Evolutionary conservation across 768 basidiomycete genomes (phyloP), one percentile per base, ranked within the genome.

Genomic region (button mushroom (Agaricus bisporus)): DNA sequence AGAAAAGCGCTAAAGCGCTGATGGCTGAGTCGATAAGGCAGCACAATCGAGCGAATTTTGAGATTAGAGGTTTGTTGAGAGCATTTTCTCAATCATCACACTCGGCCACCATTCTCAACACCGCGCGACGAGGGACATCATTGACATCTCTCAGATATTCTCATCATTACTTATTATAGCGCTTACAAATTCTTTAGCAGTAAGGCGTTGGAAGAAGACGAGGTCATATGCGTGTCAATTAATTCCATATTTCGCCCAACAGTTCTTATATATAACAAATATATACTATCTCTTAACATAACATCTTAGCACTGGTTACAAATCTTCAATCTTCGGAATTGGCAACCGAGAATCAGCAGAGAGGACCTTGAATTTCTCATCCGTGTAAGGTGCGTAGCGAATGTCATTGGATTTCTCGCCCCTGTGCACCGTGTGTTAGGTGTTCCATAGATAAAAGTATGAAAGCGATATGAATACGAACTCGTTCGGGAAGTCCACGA

Each of bases 381-480:
- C 54, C 1, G 74, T 73, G 50, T 80, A 80, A 0, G 82, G 82
- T 5, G 80, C 77, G 61, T 82, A 83, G 1, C 80, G 73, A 7
- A 63, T 56, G 1, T 60, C 64, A 32, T 78, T 55, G 46, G 64
- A 58, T 2, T 64, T 64, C 56, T 82, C 79, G 5, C 67, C 63
- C 17, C 81, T 80, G 54, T 4, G 46, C 14, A 49, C 20, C 20
- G 45, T n/a, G 39, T 25, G n/a, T 18, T 14, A 5, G 58, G 28
- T 20, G 46, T 10, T 29, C 2, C 12, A 26, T 17, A 26, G 11
- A 10, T 12, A n/a, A 35, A 17, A 3, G n/a, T 4, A 39, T 39
- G 15, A 15, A 15, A 6, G 15, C 17, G 45, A 47, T 44, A 52
- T 1, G 1, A 37, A 45, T 11, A 67, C 77, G 41, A 52, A 85